A percentile compares a stretch with the other conserved stretches of the same genome.
phyloP scores from a whole-genome alignment of 2,329 filamentous ascomycete species.

The Xylaria digitata region DNA sequence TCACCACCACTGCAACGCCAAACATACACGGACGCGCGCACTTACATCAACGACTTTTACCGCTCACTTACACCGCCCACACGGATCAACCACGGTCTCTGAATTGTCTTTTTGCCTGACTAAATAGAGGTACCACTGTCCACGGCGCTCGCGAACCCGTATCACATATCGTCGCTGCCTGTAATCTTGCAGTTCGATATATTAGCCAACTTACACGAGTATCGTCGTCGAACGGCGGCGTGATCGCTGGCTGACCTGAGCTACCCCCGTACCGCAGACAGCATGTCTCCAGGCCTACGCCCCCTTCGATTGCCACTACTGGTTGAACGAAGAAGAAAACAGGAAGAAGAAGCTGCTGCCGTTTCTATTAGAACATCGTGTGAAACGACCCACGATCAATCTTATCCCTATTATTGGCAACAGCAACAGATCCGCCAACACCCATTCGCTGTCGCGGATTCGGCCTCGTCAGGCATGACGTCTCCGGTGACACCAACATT shows the following conservation, averaged over 20 bases:
- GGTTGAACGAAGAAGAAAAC: slow-evolving; percentile 48
- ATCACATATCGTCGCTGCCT: neutral
- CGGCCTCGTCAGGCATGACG: slow-evolving; percentile 73
- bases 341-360: slow-evolving; percentile 46
- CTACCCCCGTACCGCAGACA: slow-evolving; percentile 23
- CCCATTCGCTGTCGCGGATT: slow-evolving; percentile 55
- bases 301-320: slow-evolving; percentile 48
- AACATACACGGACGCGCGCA: slow-evolving; percentile 36
- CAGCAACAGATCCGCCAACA: slow-evolving; percentile 50
- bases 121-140: neutral
- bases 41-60: slow-evolving; percentile 27
- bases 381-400: slow-evolving; percentile 52
- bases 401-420: slow-evolving; percentile 38
- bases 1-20: slow-evolving; percentile 33
- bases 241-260: slow-evolving; percentile 37
- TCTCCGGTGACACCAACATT: slow-evolving; percentile 79
- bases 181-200: slow-evolving; percentile 1
- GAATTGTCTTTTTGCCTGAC: neutral
- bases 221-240: slow-evolving; percentile 34
- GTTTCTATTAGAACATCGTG: slow-evolving; percentile 29
- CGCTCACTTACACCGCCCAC: slow-evolving; percentile 20
- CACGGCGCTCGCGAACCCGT: slow-evolving; percentile 4
- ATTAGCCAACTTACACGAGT: neutral
- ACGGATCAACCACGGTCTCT: slow-evolving; percentile 15
- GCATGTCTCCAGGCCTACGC: slow-evolving; percentile 50